A percentile compares a stretch with the other conserved stretches of the same genome.
phyloP scores from a whole-genome alignment of 495 filamentous ascomycete genomes.

The Xylaria flabelliformis region DNA sequence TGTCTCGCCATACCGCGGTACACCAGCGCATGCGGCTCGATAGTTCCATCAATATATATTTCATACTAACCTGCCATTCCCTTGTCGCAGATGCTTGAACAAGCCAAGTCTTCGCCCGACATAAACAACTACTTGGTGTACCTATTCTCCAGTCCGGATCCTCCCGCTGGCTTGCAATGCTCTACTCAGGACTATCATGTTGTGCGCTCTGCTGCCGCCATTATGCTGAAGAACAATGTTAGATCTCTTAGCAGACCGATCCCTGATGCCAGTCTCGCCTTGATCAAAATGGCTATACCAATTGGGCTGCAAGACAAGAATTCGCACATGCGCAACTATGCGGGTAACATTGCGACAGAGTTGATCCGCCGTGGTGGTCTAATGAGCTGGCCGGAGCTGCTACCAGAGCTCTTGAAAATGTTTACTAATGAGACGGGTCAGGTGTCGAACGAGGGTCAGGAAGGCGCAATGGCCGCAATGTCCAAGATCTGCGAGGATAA shows the following conservation, averaged over 20 bases:
- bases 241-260: slow-evolving; percentile 73
- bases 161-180: slow-evolving; percentile 64
- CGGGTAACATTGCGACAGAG: slow-evolving; percentile 96
- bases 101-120: slow-evolving; percentile 89
- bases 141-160: slow-evolving; percentile 75
- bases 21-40: slow-evolving; percentile 9
- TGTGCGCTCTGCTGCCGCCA: slow-evolving; percentile 82
- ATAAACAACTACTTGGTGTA: slow-evolving; percentile 97
- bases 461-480: slow-evolving; percentile 92
- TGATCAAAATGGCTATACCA: slow-evolving; percentile 80
- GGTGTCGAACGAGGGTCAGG: slow-evolving; percentile 72
- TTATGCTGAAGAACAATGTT: slow-evolving; percentile 96
- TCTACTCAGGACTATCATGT: slow-evolving; percentile 66
- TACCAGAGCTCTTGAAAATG: slow-evolving; percentile 78
- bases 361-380: slow-evolving; percentile 84
- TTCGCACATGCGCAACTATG: slow-evolving; percentile 81
- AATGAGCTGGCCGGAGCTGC: slow-evolving; percentile 86
- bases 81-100: slow-evolving; percentile 79
- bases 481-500: slow-evolving; percentile 97
- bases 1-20: neutral
- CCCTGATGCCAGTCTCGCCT: slow-evolving; percentile 68
- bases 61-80: slow-evolving; percentile 23
- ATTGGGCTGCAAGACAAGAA: slow-evolving; percentile 81
- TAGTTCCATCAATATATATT: neutral
- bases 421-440: slow-evolving; percentile 75